Evolutionary conservation across 1,284 basidiomycete genomes (phyloP).

Genomic region (Ustilago curta): DNA sequence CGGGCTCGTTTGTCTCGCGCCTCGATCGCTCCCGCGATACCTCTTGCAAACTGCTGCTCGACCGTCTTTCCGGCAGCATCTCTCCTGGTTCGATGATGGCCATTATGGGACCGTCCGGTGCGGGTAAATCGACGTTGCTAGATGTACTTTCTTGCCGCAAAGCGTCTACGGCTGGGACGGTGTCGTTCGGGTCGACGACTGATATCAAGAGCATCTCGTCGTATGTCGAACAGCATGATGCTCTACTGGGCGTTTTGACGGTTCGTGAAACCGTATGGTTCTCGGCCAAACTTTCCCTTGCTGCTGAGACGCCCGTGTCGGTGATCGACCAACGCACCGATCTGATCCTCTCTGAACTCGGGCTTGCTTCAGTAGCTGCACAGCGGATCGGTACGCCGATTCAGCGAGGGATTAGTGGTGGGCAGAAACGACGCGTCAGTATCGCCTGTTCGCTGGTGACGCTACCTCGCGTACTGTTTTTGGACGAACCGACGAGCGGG

Average conservation of each 20-base stretch:
- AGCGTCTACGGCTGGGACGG: constrained; percentile 7
- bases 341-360: constrained; percentile 64
- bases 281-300: constrained; percentile 64
- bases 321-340: constrained; percentile 27
- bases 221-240: constrained; percentile 71
- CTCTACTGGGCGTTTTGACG: constrained; percentile 70
- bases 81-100: constrained; percentile 33
- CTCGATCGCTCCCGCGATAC: background rate
- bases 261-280: constrained; percentile 69
- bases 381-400: constrained; percentile 70
- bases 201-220: constrained; percentile 43
- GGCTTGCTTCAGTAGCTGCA: constrained; percentile 57
- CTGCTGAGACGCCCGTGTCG: constrained; percentile 1
- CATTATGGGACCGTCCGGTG: constrained; percentile 69
- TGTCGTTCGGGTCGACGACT: constrained; percentile 2
- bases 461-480: constrained; percentile 69
- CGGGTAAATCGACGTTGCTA: constrained; percentile 70
- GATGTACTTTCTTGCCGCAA: constrained; percentile 69
- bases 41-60: constrained; percentile 11
- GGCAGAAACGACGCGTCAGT: constrained; percentile 69
- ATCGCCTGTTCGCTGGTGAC: constrained; percentile 70
- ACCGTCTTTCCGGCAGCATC: constrained; percentile 16
- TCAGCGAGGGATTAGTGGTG: constrained; percentile 70
- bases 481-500: constrained; percentile 71
- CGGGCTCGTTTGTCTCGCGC: constrained; percentile 2